phyloP scores from a whole-genome alignment of 805 yeast genomes.

The Schwanniomyces occidentalis region DNA sequence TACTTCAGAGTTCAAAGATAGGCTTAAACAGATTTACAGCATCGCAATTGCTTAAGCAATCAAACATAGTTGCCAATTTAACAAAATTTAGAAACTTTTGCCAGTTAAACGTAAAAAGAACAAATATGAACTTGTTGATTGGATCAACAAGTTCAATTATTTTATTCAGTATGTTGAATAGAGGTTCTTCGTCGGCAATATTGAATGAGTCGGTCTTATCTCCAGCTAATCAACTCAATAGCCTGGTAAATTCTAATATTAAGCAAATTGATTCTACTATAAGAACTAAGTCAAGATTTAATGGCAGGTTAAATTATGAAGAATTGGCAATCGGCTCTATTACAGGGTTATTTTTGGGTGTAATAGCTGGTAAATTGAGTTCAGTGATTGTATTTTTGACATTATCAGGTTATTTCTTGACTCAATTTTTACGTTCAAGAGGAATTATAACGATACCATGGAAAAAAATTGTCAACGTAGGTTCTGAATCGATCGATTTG shows the following conservation, averaged over 20 bases:
- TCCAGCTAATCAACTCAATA: background rate
- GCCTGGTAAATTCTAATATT: conserved; percentile 1
- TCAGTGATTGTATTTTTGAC: conserved; percentile 51
- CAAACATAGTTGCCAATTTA: no score
- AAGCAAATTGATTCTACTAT: background rate
- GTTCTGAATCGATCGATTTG: conserved; percentile 42
- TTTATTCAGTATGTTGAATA: conserved; percentile 3
- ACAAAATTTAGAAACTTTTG: no score
- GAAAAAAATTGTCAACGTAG: conserved; percentile 34
- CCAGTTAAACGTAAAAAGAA: no score
- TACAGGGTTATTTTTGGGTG: conserved; percentile 59
- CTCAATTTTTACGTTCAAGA: conserved; percentile 58
- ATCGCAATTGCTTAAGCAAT: no score
- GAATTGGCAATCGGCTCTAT: conserved; percentile 66
- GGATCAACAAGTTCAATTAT: conserved; percentile 5
- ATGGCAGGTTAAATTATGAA: conserved; percentile 55
- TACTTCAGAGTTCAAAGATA: no score
- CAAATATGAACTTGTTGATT: conserved; percentile 4
- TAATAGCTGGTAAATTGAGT: conserved; percentile 61
- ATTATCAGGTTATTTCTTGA: conserved; percentile 42
- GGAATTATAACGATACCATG: conserved; percentile 51
- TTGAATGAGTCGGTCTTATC: conserved; percentile 5
- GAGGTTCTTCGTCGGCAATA: conserved; percentile 3
- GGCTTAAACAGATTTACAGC: no score
- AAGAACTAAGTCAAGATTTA: conserved; percentile 23